Base-by-base conservation (phyloP, 352 stramenopile species). In the Pythium sukuiense region DNA sequence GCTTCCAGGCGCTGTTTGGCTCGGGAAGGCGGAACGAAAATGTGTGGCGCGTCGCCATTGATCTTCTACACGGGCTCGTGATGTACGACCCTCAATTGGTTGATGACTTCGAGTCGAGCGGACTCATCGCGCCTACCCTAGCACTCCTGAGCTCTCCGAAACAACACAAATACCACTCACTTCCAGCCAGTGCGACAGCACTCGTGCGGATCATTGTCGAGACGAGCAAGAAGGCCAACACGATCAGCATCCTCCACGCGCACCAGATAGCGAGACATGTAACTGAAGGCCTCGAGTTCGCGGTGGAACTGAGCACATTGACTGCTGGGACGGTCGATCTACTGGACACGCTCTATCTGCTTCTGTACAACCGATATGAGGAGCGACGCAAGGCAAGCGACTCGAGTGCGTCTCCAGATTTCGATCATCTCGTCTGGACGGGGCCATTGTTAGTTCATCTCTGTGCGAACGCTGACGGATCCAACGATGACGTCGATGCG, bases 11-110 rank as follows among this genome's bases (percentile, higher is more conserved):
- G 3, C 32, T 89, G 2, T 46, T 67, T 16, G 46, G 30, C 43
- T 32, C 27, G 5, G 30, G 56, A 6, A 54, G 53, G 3, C 65
- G 55, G 5, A 61, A 76, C 26, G 79, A 92, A 62, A 79, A 74
- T 12, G 72, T 83, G 45, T 87, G 79, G 81, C 72, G 70, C 14
- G 74, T 87, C 20, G 48, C 71, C 8, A 69, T 81, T 16, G 79
- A 92, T 20, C 59, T 92, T 11, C 58, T 92, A 0, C 75, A 76
- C 54, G 72, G 72, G 0, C 55, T 87, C 1, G 81, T 76, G 3
- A 73, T 64, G 1, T 68, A 86, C 43, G 52, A 61, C 13, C 59
- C 67, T 6, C 62, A 54, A 32, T 58, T 83, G 32, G 20, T 85
- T n/a, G 26, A 26, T n/a, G 67, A 65, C 8, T 39, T 67, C 18